A percentile compares a stretch with the other conserved stretches of the same genome.
phyloP scores from a whole-genome alignment of 129 eudicot species.

The Flaveria brownii region DNA sequence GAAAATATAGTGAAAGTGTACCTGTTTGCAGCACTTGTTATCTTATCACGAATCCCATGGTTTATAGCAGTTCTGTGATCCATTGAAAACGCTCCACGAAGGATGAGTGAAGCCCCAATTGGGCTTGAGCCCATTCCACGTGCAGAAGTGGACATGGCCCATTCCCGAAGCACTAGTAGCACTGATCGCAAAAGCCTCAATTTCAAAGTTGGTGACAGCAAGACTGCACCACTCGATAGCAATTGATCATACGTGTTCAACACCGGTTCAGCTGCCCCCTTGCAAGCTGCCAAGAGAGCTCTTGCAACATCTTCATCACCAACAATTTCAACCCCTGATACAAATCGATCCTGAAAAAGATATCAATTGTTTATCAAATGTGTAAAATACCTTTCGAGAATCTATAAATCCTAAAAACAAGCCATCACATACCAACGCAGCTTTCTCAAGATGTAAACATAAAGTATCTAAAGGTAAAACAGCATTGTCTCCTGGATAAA shows the following conservation, averaged over 20 bases:
- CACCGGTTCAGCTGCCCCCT: slow-evolving; percentile 84
- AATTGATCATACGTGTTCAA: slow-evolving; percentile 76
- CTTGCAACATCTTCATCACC: slow-evolving; percentile 97
- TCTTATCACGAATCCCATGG: slow-evolving; percentile 91
- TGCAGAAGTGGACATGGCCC: slow-evolving; percentile 76
- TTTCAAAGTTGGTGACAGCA: slow-evolving; percentile 66
- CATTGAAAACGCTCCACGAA: slow-evolving; percentile 67
- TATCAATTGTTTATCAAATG: slow-evolving; percentile 11
- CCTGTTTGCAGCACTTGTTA: slow-evolving; percentile 98
- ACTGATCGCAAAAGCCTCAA: slow-evolving; percentile 84
- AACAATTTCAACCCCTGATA: slow-evolving; percentile 72
- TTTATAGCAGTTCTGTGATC: slow-evolving; percentile 48
- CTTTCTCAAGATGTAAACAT: slow-evolving; percentile 95
- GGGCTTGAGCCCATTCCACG: slow-evolving; percentile 72
- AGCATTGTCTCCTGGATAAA: slow-evolving; percentile 89
- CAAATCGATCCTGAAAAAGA: slow-evolving; percentile 60
- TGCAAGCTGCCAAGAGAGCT: slow-evolving; percentile 90
- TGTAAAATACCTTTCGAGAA: background rate
- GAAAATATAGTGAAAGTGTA: slow-evolving; percentile 20
- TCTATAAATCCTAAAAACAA: slow-evolving; percentile 2
- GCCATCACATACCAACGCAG: slow-evolving; percentile 59
- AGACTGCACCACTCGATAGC: slow-evolving; percentile 72
- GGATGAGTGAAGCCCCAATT: slow-evolving; percentile 71
- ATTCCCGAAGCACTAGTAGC: slow-evolving; percentile 75
- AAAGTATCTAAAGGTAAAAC: slow-evolving; percentile 85